Evolutionary conservation across 345 rosid species (phyloP), one percentile per base, ranked within the genome.

Genomic region (Durio zibethinus): DNA sequence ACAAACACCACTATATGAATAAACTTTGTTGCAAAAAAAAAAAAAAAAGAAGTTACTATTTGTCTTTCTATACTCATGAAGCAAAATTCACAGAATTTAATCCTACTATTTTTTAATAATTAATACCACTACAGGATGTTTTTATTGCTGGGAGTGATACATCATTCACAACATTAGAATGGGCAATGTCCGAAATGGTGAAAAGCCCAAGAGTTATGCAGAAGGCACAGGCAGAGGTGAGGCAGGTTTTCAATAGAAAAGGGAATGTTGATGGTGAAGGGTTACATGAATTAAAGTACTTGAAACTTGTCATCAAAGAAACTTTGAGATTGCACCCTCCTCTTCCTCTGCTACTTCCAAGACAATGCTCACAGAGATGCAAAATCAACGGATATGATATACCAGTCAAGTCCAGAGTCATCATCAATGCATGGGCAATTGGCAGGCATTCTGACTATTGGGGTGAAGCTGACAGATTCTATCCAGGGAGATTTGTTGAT

Each of bases 251-350:
- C 33, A 14, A 29, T 5, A 27, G 6, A 59, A 62, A 0, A 4
- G 12, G 57, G 18, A 35, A 43, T 6, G 59, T 45, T 21, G 54
- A 75, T 16, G 77, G 25, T 16, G 0, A 33, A 25, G 38, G 31
- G 0, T 5, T 73, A 8, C 76, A 73, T 36, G 69, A 61, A 60
- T 21, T 74, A 53, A 45, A 61, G 5, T 29, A 61, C 45, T 21
- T 74, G 40, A 74, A 60, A n/a, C 20, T 33, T 25, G 52, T 74
- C 15, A 60, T 74, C 53, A 57, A 57, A 27, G 77, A 74, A 60
- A 74, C 53, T 2, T 25, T 60, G 4, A 74, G 69, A 60, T 36
- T 61, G 4, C 77, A 60, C 35, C 52, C 68, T 42, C 27, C 57
- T 21, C 0, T 42, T 4, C 56, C 77, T 14, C 18, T 74, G n/a